Evolutionary conservation across 768 basidiomycete species (phyloP), one percentile per base, ranked within the genome.

Genomic region (Amanita pseudoporphyria): DNA sequence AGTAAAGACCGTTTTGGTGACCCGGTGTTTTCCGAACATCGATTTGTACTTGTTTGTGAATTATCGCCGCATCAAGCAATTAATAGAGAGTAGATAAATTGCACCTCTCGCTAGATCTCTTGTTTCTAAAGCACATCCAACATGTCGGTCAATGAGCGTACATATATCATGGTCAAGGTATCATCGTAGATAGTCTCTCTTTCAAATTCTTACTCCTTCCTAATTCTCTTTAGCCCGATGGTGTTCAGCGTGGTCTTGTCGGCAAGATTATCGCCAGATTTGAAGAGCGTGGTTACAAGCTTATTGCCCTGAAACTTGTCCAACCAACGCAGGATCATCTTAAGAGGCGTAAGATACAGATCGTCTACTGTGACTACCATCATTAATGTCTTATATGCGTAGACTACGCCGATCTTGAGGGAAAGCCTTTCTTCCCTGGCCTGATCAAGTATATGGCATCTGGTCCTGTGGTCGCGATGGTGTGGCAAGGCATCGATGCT

Each of bases 161-260:
- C 94, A 69, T 97, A 95, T 76, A 98, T 98, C 77, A 97, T 97
- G 95, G 79, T 98, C 84, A 99, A 97, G 92, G 90, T 84, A 41
- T 61, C 58, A 24, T 24, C 16, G 3, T 28, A 6, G 6, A 13
- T 21, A 7, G 31, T 53, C 33, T 30, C 49, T 33, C 38, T 30
- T 40, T 41, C 16, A n/a, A 13, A n/a, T 19, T 16, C 13, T 45
- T 42, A 18, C 43, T 26, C 32, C 31, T 22, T 21, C 31, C 56
- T 16, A 28, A 19, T 31, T 40, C 14, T 28, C 6, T 37, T 16
- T 52, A 96, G 94, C 96, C 96, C 61, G 96, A 99, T 72, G 96
- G 95, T 68, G 96, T 99, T 74, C 92, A 97, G 72, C 88, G 96
- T 61, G 83, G 77, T 58, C 87, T 97, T 70, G 76, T 94, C 66